phyloP scores from a whole-genome alignment of 2,329 filamentous ascomycete genomes.

The Calonectria naviculata region DNA sequence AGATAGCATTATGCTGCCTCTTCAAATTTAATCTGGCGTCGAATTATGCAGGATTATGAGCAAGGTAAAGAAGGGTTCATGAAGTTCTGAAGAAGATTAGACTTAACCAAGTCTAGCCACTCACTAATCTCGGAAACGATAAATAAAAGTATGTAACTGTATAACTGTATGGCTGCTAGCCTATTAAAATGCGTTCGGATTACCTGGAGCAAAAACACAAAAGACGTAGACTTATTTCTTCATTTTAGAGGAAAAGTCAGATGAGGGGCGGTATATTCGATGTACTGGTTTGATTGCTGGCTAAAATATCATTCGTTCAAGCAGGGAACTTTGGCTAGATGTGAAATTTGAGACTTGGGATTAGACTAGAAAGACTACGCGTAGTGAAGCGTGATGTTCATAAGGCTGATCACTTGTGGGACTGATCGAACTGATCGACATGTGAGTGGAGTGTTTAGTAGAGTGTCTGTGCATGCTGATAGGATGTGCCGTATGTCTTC shows the following conservation, averaged over 20 bases:
- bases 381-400: neutral
- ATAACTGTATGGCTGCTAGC: no score
- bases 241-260: no score
- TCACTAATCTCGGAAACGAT: neutral
- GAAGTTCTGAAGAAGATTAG: neutral
- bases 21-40: neutral
- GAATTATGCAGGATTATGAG: no score
- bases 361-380: neutral
- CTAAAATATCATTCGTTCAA: neutral
- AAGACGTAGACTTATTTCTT: no score
- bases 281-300: no score
- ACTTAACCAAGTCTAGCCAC: neutral
- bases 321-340: neutral
- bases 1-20: neutral
- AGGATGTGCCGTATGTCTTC: neutral
- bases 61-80: neutral
- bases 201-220: neutral
- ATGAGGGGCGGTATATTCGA: no score
- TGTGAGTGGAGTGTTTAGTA: neutral
- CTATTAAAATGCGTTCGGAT: neutral
- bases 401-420: neutral
- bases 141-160: neutral
- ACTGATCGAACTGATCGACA: neutral
- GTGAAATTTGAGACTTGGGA: neutral
- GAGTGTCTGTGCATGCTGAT: neutral